phyloP scores from a whole-genome alignment of 2,329 filamentous ascomycete species.

The Calonectria henricotiae region DNA sequence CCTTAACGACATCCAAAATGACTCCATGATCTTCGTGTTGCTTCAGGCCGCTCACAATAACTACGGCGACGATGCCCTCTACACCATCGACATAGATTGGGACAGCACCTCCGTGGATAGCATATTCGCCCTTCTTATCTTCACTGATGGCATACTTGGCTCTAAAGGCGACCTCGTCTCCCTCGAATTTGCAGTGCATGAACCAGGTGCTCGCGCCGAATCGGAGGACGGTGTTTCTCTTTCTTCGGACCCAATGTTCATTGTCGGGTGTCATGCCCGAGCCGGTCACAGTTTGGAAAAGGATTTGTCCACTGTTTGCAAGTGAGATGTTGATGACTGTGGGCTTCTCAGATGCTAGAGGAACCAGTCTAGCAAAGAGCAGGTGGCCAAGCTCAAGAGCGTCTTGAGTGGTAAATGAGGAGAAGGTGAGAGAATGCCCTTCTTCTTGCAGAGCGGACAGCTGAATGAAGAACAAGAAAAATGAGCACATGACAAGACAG shows the following conservation, averaged over 20 bases:
- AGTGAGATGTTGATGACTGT: conserved; percentile 13
- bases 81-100: conserved; percentile 25
- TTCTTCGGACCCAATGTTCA: conserved; percentile 25
- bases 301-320: neutral
- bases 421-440: conserved; percentile 19
- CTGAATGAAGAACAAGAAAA: neutral
- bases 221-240: conserved; percentile 24
- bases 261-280: conserved; percentile 13
- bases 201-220: conserved; percentile 25
- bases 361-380: conserved; percentile 16
- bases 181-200: conserved; percentile 25
- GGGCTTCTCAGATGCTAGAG: conserved; percentile 1
- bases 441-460: conserved; percentile 6
- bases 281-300: conserved; percentile 5
- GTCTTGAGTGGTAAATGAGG: conserved; percentile 24
- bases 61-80: conserved; percentile 21
- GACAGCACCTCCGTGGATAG: conserved; percentile 17
- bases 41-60: conserved; percentile 13
- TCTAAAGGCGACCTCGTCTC: conserved; percentile 17
- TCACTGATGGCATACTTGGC: conserved; percentile 21
- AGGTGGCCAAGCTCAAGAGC: conserved; percentile 21
- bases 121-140: conserved; percentile 6
- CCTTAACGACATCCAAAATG: conserved; percentile 11
- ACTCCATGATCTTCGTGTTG: conserved; percentile 19
- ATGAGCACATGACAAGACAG: neutral